Conservation (phyloP, 805 yeast genomes). For the Schwanniomyces polymorphus region DNA sequence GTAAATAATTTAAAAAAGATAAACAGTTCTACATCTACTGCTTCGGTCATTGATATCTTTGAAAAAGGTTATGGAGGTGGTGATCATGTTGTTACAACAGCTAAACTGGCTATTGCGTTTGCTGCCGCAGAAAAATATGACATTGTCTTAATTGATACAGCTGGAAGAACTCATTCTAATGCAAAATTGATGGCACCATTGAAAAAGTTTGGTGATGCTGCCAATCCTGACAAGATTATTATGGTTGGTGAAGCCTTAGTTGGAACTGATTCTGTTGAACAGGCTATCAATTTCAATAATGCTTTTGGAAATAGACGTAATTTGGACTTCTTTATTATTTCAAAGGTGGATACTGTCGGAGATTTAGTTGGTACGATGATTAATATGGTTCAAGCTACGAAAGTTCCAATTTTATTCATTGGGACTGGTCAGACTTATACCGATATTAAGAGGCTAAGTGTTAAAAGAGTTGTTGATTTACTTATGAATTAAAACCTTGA, state of each 20-base stretch:
- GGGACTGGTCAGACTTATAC: slow-evolving; percentile 98
- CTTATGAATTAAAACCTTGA: slow-evolving; percentile 54
- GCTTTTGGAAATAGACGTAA: slow-evolving; percentile 85
- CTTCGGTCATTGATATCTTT: slow-evolving; percentile 65
- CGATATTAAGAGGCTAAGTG: slow-evolving; percentile 85
- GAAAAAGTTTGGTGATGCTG: slow-evolving; percentile 92
- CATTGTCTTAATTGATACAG: slow-evolving; percentile 91
- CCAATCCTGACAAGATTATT: slow-evolving; percentile 91
- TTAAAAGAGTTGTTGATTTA: slow-evolving; percentile 88
- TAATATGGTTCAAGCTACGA: slow-evolving; percentile 95
- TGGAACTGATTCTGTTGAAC: slow-evolving; percentile 96
- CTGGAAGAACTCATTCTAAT: slow-evolving; percentile 96
- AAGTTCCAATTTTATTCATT: slow-evolving; percentile 90
- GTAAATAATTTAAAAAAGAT: slow-evolving; percentile 78
- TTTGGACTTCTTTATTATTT: slow-evolving; percentile 86
- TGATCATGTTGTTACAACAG: slow-evolving; percentile 89
- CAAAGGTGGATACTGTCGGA: slow-evolving; percentile 97
- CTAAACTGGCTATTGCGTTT: slow-evolving; percentile 82
- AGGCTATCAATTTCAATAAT: slow-evolving; percentile 87
- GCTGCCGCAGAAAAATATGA: slow-evolving; percentile 74
- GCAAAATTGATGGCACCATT: slow-evolving; percentile 93
- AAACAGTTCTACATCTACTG: slow-evolving; percentile 47
- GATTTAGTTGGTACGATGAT: slow-evolving; percentile 96
- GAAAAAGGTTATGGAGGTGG: slow-evolving; percentile 98
- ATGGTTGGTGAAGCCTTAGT: slow-evolving; percentile 99